Base-by-base conservation (phyloP, 441 rosid species). In the Daphne laureola region DNA sequence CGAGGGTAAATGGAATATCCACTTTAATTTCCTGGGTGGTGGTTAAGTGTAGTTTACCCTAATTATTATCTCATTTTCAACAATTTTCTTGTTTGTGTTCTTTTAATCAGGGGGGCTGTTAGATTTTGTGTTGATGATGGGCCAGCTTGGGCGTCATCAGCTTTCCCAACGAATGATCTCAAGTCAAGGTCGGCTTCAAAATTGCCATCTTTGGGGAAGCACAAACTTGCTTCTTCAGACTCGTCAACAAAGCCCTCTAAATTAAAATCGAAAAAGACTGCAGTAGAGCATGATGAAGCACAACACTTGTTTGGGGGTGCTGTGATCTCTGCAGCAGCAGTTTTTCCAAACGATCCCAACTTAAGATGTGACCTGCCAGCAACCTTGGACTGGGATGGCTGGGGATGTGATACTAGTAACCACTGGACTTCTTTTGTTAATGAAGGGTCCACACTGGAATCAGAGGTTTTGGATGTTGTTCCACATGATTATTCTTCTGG, bases 131-230 rank as follows among this genome's bases (percentile, higher is more conserved):
- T 44, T 58, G 86, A 72, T 67, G 92, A 75, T 63, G 60, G 73
- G 61, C 63, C 68, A 51, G 73, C 76, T 55, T 92, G 92, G 92
- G 90, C 81, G 53, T 75, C 79, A 55, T 76, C 80, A 48, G 75
- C 83, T 31, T 78, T 82, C 59, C 74, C 80, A 1, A 73, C 79
- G 55, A 82, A 69, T 55, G 97, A 90, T 68, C 46, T 65, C 31
- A 87, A 74, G 67, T 58, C 69, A 3, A 81, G 87, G 42, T 45
- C 83, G 43, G 72, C 73, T 38, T 48, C 61, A 14, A 87, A 82
- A 65, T 56, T 65, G 38, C 83, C 64, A 63, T 57, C 76, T 51
- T 67, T 80, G 64, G 99, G 97, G 44, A 90, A 93, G 76, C 95
- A 90, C 75, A 93, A 81, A 66, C 87, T 78, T 17, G 25, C 77